A percentile compares a stretch with the other conserved stretches of the same genome.
These are phyloP conservation scores for Quercus tomentella DNA, from an alignment of 331 rosid genomes.

Conservation along the genomic window DNA sequence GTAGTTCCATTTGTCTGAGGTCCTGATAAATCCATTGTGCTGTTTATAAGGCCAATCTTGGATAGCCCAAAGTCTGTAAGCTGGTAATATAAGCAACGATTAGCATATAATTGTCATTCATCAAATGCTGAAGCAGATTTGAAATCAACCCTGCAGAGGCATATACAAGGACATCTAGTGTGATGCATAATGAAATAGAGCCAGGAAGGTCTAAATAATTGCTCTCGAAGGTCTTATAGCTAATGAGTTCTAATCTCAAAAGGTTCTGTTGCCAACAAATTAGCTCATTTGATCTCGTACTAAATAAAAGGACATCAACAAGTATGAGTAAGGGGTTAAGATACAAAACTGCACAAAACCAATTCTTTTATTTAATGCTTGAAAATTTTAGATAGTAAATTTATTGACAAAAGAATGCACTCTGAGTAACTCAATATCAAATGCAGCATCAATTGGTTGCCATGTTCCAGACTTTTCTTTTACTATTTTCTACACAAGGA, in stretches of 20 bases:
- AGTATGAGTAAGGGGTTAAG: background rate
- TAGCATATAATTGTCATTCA: background rate
- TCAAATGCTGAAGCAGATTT: background rate
- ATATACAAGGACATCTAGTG: background rate
- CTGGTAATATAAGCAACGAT: slow-evolving; percentile 2
- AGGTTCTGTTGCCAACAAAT: too few species aligned
- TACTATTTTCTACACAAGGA: background rate
- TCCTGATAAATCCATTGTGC: slow-evolving; percentile 5
- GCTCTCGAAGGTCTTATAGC: background rate
- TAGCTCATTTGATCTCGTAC: background rate
- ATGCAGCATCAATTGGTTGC: background rate
- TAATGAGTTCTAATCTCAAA: background rate
- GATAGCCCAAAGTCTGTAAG: slow-evolving; percentile 2
- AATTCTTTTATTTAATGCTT: background rate
- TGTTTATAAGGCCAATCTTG: slow-evolving; percentile 4
- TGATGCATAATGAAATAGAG: background rate
- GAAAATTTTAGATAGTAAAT: too few species aligned
- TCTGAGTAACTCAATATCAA: background rate
- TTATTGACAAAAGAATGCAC: too few species aligned
- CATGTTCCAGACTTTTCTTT: background rate
- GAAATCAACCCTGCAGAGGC: background rate
- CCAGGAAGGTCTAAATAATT: background rate
- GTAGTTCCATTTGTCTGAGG: slow-evolving; percentile 1
- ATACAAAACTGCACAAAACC: background rate
- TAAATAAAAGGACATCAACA: background rate